Base-by-base conservation (phyloP, 2,329 filamentous ascomycete genomes). In the Grosmannia clavigera region DNA sequence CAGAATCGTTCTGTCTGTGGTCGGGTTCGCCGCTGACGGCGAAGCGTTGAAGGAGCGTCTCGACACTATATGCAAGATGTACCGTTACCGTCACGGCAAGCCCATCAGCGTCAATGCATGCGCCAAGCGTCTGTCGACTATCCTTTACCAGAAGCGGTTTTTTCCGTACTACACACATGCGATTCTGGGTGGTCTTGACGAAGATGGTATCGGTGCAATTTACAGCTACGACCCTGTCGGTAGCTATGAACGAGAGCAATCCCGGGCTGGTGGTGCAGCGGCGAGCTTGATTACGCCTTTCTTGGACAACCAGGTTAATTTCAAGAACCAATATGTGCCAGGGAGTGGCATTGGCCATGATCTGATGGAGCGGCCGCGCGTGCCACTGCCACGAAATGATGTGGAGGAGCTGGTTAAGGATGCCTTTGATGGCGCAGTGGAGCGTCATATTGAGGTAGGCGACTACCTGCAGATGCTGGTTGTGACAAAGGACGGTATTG, bases 151-250 rank as follows among this genome's bases (percentile, higher is more conserved):
- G 74, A 97, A 97, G 79, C 90, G 94, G 56, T 99, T 99, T 80
- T 99, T 99, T 80, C 94, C 94, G 27, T 99, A 96, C 83, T 99
- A 99, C 75, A 90, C 95, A 61, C 85, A 92, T 69, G 92, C 92
- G 38, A 97, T 99, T 72, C 80, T 99, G 55, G 94, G 88, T 55
- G 94, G 94, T 25, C 76, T 99, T 63, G 95, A 99, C 68, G 94
- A 97, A 76, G 86, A 97, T 64, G 94, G 94, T 67, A 88, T 86
- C 73, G 95, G 94, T 61, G 92, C 92, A 59, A 81, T 99, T 63
- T 99, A 96, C 81, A 94, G 88, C 65, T 99, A 99, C 77, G 94
- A 99, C 71, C 94, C 94, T 1, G 94, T 99, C 51, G 94, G 94
- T 67, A 95, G 90, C 72, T 99, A 97, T 76, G 94, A 99, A 80